Base-by-base conservation (phyloP, 768 basidiomycete genomes). In the Tricholoma bakamatsutake region DNA sequence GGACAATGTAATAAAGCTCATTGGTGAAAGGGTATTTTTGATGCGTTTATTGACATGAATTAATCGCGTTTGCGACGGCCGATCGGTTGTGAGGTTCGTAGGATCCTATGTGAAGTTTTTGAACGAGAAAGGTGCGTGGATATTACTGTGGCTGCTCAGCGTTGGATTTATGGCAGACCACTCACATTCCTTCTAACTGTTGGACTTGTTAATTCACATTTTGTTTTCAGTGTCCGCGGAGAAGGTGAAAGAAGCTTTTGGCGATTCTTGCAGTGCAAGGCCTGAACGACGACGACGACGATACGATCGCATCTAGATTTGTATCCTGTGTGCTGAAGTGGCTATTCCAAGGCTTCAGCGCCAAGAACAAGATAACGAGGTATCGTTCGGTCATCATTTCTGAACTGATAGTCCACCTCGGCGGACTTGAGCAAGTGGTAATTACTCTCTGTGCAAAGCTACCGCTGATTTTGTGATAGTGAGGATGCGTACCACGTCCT, bases 301-400 rank as follows among this genome's bases (percentile, higher is more conserved):
- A 90, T 4, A 88, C 86, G 0, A 69, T 84, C 0, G 78, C 83
- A 0, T 78, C 90, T 0, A 76, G 91, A 58, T 90, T 95, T 63
- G 73, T 87, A 1, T 71, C 80, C 3, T 77, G 81, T 39, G 71
- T 93, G 7, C 73, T 94, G 42, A 80, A 80, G 48, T 91, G 85
- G 74, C 71, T 98, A 21, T 71, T 93, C 55, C 80, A 83, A 59
- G 95, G 94, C 2, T 94, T 94, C 69, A 63, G 77, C 4, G 92
- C 94, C 1, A 98, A 97, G 70, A 93, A 96, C 75, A 98, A 97
- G 75, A 78, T 79, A 46, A 86, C 90, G 21, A 81, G 95, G 13
- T 95, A 86, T 64, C 83, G 94, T 30, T 84, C 83, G 49, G 79
- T 92, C 53, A 72, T 90, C 18, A 82, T 95, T n/a, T 86, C 90